Evolutionary conservation across 495 filamentous ascomycete species (phyloP), one percentile per base, ranked within the genome.

Genomic region (Chaetomium tenue): DNA sequence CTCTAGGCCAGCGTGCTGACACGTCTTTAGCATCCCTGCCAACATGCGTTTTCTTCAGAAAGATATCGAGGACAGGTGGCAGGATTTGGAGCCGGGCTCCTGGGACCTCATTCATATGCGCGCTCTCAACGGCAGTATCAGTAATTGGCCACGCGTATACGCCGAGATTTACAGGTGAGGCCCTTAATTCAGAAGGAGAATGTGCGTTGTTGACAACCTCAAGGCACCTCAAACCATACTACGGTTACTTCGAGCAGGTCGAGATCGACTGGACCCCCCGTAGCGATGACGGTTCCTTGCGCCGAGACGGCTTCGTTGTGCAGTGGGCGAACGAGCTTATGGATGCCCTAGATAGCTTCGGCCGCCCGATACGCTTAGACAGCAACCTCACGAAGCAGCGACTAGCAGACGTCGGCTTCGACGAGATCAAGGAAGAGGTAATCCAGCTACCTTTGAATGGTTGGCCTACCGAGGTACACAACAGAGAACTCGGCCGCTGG

Each of bases 51-150:
- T 94, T 81, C 71, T 84, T 72, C 86, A 83, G 33, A 84, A 84
- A 72, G 93, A 97, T 74, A 88, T 91, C 63, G 93, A 97, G 66
- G 84, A 84, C 44, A 85, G 85, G n/a, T 96, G 91, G 91, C 69
- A 74, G 18, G 78, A 83, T 18, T 71, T 94, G 53, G 88, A 88
- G 0, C 84, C 88, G 62, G 84, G 87, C 65, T 89, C 88, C 1
- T 97, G 88, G 81, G 92, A 98, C 75, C 74, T 97, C 52, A 91
- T 97, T 69, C 92, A 96, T 63, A 79, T 95, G 72, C 87, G 91
- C 63, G 86, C 89, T 77, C 86, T 91, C n/a, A 81, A 81, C 65
- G 93, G 93, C 8, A 92, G 90, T 74, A 88, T 97, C 58, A 76
- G 79, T 9, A 87, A 86, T 69, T 98, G 92, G 92, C 81, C 84